These are phyloP conservation scores for Oryza brachyantha DNA, from an alignment of 176 grass and related monocot species.

Conservation along the genomic window DNA sequence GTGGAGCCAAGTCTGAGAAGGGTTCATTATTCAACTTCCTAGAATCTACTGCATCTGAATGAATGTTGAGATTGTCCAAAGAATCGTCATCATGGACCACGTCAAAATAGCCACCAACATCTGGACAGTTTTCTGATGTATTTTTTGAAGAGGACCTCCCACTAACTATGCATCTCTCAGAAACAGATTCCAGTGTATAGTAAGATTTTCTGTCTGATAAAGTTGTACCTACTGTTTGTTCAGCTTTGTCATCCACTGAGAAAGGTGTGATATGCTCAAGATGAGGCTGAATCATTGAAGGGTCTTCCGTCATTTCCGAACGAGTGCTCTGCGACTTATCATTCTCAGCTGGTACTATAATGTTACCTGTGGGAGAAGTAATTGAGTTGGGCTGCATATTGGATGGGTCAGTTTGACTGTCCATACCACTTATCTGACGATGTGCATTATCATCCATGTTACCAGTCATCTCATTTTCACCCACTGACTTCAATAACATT, in stretches of 20 bases:
- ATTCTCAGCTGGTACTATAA: conserved; percentile 18
- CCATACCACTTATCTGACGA: conserved; percentile 53
- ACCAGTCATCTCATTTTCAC: conserved; percentile 60
- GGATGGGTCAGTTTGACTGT: conserved; percentile 38
- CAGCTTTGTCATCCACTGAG: conserved; percentile 33
- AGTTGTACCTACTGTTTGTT: conserved; percentile 24
- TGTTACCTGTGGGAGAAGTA: conserved; percentile 23
- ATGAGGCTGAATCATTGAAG: conserved; percentile 18
- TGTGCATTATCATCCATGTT: conserved; percentile 43
- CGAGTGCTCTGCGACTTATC: conserved; percentile 21
- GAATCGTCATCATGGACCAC: conserved; percentile 32
- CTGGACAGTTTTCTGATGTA: conserved; percentile 39
- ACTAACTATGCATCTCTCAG: conserved; percentile 26
- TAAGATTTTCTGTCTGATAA: conserved; percentile 25
- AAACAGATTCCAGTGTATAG: conserved; percentile 26
- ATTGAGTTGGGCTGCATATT: conserved; percentile 25
- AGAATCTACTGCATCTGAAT: conserved; percentile 27
- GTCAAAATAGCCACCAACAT: conserved; percentile 46
- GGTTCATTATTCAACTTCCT: conserved; percentile 31
- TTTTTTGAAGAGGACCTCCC: conserved; percentile 41
- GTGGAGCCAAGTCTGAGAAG: conserved; percentile 43
- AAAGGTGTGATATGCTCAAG: conserved; percentile 31
- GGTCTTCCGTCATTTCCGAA: conserved; percentile 23
- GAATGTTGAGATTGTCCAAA: conserved; percentile 41
- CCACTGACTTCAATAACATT: conserved; percentile 85